A percentile compares a stretch with the other conserved stretches of the same genome.
phyloP scores from a whole-genome alignment of 139 green algal species.

The Coccomyxa sp. region DNA sequence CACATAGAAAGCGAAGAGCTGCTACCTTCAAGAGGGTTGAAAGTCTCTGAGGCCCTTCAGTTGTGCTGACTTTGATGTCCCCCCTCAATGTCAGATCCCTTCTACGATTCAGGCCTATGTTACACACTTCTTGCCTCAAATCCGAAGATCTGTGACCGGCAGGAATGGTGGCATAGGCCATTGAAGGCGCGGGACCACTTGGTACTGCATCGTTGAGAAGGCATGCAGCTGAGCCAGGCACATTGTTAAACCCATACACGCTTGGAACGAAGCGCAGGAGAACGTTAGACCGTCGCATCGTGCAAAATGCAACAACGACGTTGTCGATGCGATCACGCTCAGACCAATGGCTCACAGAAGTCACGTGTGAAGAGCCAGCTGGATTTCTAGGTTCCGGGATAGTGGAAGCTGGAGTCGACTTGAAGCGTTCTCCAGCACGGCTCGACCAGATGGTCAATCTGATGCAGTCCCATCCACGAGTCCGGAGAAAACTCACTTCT shows the following conservation, averaged over 20 bases:
- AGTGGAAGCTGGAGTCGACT: no score
- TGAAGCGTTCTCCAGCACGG: no score
- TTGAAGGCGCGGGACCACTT: neutral
- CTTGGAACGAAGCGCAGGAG: neutral
- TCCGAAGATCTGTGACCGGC: conserved; percentile 42
- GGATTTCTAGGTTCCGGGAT: no score
- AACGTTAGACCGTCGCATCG: neutral
- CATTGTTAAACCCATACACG: neutral
- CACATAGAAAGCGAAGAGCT: neutral
- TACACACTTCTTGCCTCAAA: conserved; percentile 29
- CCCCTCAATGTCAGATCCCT: conserved; percentile 41
- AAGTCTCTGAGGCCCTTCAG: conserved; percentile 19
- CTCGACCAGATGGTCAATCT: no score
- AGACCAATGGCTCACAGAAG: no score
- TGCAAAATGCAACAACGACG: neutral
- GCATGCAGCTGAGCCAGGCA: neutral
- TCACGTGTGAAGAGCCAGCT: no score
- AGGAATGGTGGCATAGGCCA: conserved; percentile 17
- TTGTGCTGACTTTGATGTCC: conserved; percentile 28
- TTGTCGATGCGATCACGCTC: neutral
- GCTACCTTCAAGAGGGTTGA: conserved; percentile 37
- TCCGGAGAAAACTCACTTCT: no score
- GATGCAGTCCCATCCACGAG: no score
- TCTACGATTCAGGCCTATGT: conserved; percentile 42
- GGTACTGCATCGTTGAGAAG: neutral